Percentiles rank a stretch among this genome's conserved stretches.
Evolutionary conservation across 192 early-diverging fungal species (phyloP).

Genomic region (Linnemannia elongata): DNA sequence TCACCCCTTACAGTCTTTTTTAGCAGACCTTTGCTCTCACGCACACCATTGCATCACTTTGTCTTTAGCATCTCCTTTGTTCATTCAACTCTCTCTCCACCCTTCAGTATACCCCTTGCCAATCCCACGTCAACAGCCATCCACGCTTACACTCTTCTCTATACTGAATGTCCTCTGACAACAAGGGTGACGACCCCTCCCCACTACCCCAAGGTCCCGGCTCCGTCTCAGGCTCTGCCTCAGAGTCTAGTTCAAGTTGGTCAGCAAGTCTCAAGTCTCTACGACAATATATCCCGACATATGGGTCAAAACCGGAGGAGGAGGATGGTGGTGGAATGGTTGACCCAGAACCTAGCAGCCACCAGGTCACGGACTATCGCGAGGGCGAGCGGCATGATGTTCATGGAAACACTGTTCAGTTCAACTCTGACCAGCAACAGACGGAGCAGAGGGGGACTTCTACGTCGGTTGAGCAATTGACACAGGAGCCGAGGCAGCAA

Average conservation of each 20-base stretch:
- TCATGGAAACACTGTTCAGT: constrained; percentile 24
- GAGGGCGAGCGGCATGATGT: constrained; percentile 37
- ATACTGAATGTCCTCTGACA: constrained; percentile 16
- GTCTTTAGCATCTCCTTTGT: background rate
- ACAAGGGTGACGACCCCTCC: background rate
- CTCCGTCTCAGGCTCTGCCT: background rate
- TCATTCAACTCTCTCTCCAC: background rate
- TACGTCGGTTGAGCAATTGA: background rate
- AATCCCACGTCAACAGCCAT: background rate
- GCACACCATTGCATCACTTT: background rate
- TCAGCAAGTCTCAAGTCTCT: constrained; percentile 15
- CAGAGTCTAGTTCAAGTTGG: constrained; percentile 13
- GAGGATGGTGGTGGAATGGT: constrained; percentile 3
- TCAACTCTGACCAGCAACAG: background rate
- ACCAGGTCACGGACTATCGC: constrained; percentile 46
- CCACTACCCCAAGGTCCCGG: background rate
- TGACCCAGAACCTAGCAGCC: constrained; percentile 26
- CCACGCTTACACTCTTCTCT: background rate
- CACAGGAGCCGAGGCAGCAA: background rate
- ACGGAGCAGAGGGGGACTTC: background rate
- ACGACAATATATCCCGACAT: constrained; percentile 22
- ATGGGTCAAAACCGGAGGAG: background rate
- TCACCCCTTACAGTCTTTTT: background rate
- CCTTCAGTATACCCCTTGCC: too few species aligned
- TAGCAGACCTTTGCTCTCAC: too few species aligned